A percentile compares a stretch with the other conserved stretches of the same genome.
These are phyloP conservation scores for Coemansia sp. DNA, from an alignment of 192 early-diverging fungal genomes.

Conservation along the genomic window DNA sequence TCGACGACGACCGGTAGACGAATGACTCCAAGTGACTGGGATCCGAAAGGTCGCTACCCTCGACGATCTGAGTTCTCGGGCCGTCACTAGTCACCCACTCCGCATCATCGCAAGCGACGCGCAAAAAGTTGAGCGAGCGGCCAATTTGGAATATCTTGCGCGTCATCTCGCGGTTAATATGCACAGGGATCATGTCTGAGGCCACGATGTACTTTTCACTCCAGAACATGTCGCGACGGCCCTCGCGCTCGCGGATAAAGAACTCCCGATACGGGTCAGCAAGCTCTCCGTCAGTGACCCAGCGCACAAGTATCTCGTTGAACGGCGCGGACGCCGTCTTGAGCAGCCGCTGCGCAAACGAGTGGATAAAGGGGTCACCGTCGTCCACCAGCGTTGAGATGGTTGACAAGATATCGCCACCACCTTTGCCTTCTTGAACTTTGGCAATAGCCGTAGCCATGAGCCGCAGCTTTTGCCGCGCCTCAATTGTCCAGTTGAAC, in stretches of 20 bases:
- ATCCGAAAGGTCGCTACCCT: constrained; percentile 64
- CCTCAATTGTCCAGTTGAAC: constrained; percentile 83
- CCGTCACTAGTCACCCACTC: constrained; percentile 58
- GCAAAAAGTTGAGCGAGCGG: constrained; percentile 84
- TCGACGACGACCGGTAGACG: constrained; percentile 72
- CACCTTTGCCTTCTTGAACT: constrained; percentile 43
- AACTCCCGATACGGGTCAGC: constrained; percentile 93
- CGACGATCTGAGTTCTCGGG: constrained; percentile 34
- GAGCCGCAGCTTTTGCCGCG: constrained; percentile 74
- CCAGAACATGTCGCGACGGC: constrained; percentile 81
- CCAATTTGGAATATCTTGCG: constrained; percentile 90
- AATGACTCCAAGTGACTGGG: constrained; percentile 71
- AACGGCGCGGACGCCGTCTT: constrained; percentile 84
- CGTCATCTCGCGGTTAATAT: constrained; percentile 74
- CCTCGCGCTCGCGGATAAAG: constrained; percentile 71
- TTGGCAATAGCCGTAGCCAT: constrained; percentile 62
- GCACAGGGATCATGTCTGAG: constrained; percentile 85
- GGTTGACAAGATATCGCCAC: constrained; percentile 57
- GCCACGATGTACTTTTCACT: constrained; percentile 74
- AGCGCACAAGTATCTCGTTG: constrained; percentile 84
- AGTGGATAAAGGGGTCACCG: constrained; percentile 88
- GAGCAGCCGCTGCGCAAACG: constrained; percentile 77
- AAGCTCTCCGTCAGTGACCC: constrained; percentile 95
- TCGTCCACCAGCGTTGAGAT: constrained; percentile 86
- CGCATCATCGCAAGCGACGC: constrained; percentile 67